These are phyloP conservation scores for Phytophthora chlamydospora DNA, from an alignment of 352 stramenopile genomes.

Conservation along the genomic window DNA sequence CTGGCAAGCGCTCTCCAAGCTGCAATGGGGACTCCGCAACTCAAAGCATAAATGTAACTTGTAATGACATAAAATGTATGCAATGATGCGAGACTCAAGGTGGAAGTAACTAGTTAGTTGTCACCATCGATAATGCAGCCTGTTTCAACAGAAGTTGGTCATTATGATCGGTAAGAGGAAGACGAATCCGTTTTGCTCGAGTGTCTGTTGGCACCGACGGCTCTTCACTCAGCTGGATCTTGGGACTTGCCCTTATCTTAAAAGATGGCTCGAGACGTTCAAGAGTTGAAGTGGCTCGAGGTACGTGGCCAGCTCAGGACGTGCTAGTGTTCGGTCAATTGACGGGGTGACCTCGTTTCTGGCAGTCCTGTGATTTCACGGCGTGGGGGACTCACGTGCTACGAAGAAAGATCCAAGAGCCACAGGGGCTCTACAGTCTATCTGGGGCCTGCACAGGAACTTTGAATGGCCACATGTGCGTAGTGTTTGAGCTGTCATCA, in stretches of 20 bases:
- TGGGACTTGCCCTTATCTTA: background rate
- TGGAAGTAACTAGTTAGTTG: too few species aligned
- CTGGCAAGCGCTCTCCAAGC: too few species aligned
- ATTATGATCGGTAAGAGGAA: too few species aligned
- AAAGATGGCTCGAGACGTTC: slow-evolving; percentile 18
- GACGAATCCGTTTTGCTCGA: too few species aligned
- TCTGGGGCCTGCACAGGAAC: slow-evolving; percentile 29
- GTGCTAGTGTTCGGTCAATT: background rate
- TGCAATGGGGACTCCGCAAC: too few species aligned
- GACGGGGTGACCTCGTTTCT: background rate
- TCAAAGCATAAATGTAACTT: too few species aligned
- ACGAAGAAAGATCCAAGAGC: slow-evolving; percentile 11
- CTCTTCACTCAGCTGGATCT: slow-evolving; percentile 12
- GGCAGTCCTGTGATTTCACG: slow-evolving; percentile 48
- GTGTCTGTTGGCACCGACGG: background rate
- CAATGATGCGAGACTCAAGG: too few species aligned
- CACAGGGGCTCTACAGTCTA: slow-evolving; percentile 30
- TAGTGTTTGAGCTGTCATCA: background rate
- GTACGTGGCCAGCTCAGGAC: slow-evolving; percentile 1
- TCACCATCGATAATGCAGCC: too few species aligned
- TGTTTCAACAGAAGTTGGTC: too few species aligned
- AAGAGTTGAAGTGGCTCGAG: slow-evolving; percentile 36
- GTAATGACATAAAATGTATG: too few species aligned
- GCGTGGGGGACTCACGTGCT: slow-evolving; percentile 53
- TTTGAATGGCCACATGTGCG: slow-evolving; percentile 60